A percentile compares a stretch with the other conserved stretches of the same genome.
phyloP scores from a whole-genome alignment of 139 green algal species.

The Nannochloris sp. region DNA sequence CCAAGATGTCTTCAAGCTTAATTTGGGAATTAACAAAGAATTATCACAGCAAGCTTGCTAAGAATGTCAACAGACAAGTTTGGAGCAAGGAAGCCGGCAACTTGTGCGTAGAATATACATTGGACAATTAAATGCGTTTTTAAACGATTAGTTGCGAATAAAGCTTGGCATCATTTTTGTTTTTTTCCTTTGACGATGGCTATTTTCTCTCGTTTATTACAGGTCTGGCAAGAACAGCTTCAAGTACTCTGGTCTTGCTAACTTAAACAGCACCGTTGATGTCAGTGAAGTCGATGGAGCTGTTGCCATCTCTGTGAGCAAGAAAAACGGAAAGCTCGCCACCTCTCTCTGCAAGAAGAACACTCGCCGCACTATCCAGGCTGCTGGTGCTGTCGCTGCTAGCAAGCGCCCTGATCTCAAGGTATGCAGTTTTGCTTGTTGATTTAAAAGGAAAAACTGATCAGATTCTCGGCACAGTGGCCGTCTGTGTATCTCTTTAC shows the following conservation, averaged over 20 bases:
- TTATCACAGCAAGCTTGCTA: constrained; percentile 54
- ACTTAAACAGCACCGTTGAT: constrained; percentile 16
- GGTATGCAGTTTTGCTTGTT: not conserved
- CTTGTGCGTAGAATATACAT: no score
- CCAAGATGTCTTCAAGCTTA: constrained; percentile 30
- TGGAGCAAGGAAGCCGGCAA: not conserved
- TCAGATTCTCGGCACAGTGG: no score
- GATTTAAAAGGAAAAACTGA: not conserved
- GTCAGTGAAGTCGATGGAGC: constrained; percentile 4
- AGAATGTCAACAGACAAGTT: constrained; percentile 17
- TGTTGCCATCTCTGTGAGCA: constrained; percentile 44
- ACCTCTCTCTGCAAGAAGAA: constrained; percentile 36
- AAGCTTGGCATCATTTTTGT: no score
- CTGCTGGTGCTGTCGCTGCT: constrained; percentile 1
- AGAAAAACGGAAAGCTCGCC: constrained; percentile 2
- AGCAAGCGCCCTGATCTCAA: constrained; percentile 39
- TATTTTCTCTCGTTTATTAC: no score
- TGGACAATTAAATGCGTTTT: no score
- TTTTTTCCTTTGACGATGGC: no score
- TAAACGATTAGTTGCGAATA: no score
- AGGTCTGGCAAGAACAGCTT: constrained; percentile 63
- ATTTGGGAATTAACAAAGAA: constrained; percentile 55
- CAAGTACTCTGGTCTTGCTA: constrained; percentile 68
- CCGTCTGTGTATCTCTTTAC: no score
- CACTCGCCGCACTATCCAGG: constrained; percentile 22